A percentile compares a stretch with the other conserved stretches of the same genome.
Conservation (phyloP, 805 yeast species). For the Vanderwaltozyma polyspora region DNA sequence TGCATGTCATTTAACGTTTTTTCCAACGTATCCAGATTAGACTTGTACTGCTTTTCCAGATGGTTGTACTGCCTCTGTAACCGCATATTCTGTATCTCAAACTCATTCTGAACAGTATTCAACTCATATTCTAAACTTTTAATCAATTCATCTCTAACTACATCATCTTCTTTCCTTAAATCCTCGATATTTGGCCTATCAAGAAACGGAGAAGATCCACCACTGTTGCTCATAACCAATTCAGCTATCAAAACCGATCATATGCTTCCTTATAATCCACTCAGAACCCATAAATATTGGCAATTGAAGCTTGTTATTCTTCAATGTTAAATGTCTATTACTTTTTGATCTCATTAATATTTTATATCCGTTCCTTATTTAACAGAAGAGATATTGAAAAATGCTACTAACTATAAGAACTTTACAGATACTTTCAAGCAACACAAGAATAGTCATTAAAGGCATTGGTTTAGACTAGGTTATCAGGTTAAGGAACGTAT, state of each 20-base stretch:
- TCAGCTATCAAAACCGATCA: background rate
- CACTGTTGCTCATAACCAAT: conserved; percentile 14
- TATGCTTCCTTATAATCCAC: background rate
- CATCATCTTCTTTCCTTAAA: conserved; percentile 7
- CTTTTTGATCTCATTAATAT: too few relatives aligned
- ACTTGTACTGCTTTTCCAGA: conserved; percentile 26
- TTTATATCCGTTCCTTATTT: too few relatives aligned
- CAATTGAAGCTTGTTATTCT: too few relatives aligned
- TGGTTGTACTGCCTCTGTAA: conserved; percentile 14
- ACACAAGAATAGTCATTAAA: too few relatives aligned
- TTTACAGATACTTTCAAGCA: too few relatives aligned
- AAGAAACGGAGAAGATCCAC: conserved; percentile 30
- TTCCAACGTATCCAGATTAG: conserved; percentile 22
- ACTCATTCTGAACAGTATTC: conserved; percentile 29
- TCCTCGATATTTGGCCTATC: conserved; percentile 20
- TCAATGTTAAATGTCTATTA: too few relatives aligned
- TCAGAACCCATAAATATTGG: too few relatives aligned
- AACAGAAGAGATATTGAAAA: too few relatives aligned
- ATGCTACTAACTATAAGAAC: too few relatives aligned
- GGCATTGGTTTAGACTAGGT: too few relatives aligned
- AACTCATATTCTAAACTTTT: conserved; percentile 29
- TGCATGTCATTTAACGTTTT: conserved; percentile 26
- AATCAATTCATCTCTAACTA: conserved; percentile 15
- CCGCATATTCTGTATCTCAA: conserved; percentile 24
- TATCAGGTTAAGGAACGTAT: too few relatives aligned